phyloP scores from a whole-genome alignment of 768 basidiomycete species.

The Naganishia randhawae region DNA sequence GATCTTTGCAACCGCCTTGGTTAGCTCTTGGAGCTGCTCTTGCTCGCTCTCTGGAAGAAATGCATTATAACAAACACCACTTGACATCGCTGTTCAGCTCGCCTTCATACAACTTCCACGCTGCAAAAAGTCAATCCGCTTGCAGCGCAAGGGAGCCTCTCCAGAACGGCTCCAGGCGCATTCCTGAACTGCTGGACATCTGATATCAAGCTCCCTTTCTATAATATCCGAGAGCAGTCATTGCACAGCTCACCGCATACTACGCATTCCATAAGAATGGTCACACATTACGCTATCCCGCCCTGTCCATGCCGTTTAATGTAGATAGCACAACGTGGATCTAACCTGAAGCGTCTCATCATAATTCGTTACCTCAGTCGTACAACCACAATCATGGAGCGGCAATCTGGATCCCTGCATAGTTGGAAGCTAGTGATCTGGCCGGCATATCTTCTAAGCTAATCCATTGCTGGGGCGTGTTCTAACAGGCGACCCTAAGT shows the following conservation, averaged over 20 bases:
- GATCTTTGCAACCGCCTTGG: too few species aligned
- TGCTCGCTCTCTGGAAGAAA: too few species aligned
- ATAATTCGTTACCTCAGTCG: neutral
- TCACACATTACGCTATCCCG: neutral
- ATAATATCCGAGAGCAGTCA: too few species aligned
- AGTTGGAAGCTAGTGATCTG: neutral
- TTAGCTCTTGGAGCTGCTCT: too few species aligned
- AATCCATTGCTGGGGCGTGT: neutral
- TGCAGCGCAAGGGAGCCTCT: too few species aligned
- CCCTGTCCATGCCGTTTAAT: neutral
- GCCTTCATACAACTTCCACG: too few species aligned
- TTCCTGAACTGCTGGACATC: too few species aligned
- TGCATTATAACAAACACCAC: too few species aligned
- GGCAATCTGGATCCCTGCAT: neutral
- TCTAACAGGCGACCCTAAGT: conserved; percentile 20
- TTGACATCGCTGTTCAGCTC: too few species aligned
- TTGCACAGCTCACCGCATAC: neutral
- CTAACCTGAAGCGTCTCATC: neutral
- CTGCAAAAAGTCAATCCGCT: too few species aligned
- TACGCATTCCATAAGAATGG: neutral
- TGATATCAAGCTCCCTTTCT: too few species aligned
- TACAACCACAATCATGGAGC: neutral
- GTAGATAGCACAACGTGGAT: conserved; percentile 4
- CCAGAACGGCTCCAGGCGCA: too few species aligned
- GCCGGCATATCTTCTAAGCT: neutral